A percentile compares a stretch with the other conserved stretches of the same genome.
phyloP scores from a whole-genome alignment of 257 asterid species.

The Marsdenia floribunda region DNA sequence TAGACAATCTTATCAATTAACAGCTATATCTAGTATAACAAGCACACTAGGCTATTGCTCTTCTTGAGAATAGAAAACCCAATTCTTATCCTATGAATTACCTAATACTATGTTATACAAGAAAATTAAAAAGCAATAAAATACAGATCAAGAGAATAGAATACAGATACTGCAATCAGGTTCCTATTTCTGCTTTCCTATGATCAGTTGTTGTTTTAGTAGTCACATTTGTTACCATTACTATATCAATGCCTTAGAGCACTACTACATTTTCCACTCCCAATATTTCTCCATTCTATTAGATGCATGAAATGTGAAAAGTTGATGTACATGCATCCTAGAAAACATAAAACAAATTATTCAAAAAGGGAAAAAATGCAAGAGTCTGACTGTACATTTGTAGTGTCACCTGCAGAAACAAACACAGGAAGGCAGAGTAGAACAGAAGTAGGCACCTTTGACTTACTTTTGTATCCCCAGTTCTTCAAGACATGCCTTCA shows the following conservation, averaged over 20 bases:
- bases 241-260: background rate
- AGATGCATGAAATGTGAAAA: slow-evolving; percentile 1
- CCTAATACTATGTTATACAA: background rate
- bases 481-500: slow-evolving; percentile 65
- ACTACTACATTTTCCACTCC: background rate
- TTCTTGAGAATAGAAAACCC: background rate
- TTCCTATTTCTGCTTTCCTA: background rate
- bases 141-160: background rate
- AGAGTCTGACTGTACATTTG: background rate
- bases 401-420: background rate
- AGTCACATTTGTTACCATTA: background rate
- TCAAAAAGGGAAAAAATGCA: background rate
- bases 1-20: background rate
- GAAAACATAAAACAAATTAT: background rate
- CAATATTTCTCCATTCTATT: background rate
- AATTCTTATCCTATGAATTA: background rate
- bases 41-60: background rate
- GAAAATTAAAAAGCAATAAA: background rate
- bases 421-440: slow-evolving; percentile 10
- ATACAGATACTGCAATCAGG: background rate
- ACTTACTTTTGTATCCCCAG: slow-evolving; percentile 77
- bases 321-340: background rate
- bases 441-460: slow-evolving; percentile 16
- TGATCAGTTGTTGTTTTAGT: background rate
- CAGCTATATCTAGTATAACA: background rate